A percentile compares a stretch with the other conserved stretches of the same genome.
Conservation (phyloP, 306 rosid genomes). For the Sicyos baderoa region DNA sequence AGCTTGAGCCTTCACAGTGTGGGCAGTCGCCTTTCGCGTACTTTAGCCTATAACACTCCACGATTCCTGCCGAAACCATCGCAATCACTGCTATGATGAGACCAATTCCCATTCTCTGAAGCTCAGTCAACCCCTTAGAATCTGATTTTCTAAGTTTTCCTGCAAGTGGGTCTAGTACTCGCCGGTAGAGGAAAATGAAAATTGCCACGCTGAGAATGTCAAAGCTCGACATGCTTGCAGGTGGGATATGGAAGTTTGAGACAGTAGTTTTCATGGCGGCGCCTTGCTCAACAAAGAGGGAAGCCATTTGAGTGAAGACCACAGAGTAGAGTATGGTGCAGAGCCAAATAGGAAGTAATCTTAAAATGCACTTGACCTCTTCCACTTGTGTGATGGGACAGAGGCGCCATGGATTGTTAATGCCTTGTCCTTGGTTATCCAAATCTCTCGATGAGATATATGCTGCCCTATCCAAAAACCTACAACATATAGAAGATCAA, state of each 20-base stretch:
- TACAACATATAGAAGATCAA: slow-evolving; percentile 23
- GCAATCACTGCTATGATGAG: slow-evolving; percentile 86
- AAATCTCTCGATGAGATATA: slow-evolving; percentile 66
- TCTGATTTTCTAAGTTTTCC: slow-evolving; percentile 57
- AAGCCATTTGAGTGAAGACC: slow-evolving; percentile 98
- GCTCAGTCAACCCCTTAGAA: slow-evolving; percentile 74
- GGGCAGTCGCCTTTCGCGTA: slow-evolving; percentile 59
- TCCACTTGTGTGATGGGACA: slow-evolving; percentile 89
- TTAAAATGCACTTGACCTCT: slow-evolving; percentile 88
- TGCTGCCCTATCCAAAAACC: slow-evolving; percentile 96
- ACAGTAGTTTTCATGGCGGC: slow-evolving; percentile 84
- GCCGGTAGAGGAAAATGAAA: slow-evolving; percentile 81
- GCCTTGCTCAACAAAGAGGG: slow-evolving; percentile 99
- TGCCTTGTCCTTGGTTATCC: slow-evolving; percentile 35
- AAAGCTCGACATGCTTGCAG: slow-evolving; percentile 99
- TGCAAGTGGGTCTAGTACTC: slow-evolving; percentile 76
- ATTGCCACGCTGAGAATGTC: slow-evolving; percentile 81
- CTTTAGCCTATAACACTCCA: slow-evolving; percentile 77
- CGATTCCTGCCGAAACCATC: slow-evolving; percentile 91
- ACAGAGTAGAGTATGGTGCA: slow-evolving; percentile 96
- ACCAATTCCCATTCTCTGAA: slow-evolving; percentile 96
- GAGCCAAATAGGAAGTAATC: slow-evolving; percentile 96
- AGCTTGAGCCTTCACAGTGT: slow-evolving; percentile 66
- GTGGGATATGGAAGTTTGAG: slow-evolving; percentile 66
- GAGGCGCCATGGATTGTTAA: slow-evolving; percentile 58